Conservation (phyloP, 2,329 filamentous ascomycete species). For the Dactylella cylindrospora region DNA sequence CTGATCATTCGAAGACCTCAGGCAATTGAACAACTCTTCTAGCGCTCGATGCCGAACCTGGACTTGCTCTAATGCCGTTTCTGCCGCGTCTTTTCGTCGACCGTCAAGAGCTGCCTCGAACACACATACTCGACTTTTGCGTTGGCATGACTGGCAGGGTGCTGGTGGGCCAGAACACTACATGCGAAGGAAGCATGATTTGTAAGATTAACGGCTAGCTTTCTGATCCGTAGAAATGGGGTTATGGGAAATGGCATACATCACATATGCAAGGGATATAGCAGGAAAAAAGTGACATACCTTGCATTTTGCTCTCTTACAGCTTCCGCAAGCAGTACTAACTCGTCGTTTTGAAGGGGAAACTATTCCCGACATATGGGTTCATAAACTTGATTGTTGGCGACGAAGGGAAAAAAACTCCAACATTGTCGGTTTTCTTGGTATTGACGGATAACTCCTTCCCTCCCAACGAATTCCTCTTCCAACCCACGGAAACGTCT, state of each 20-base stretch:
- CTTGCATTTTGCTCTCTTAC: conserved; percentile 35
- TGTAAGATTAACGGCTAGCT: too few relatives aligned
- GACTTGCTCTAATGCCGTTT: conserved; percentile 19
- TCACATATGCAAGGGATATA: too few relatives aligned
- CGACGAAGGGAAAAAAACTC: too few relatives aligned
- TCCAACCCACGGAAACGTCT: too few relatives aligned
- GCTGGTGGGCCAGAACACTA: conserved; percentile 30
- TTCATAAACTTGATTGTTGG: too few relatives aligned
- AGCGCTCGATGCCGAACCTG: conserved; percentile 15
- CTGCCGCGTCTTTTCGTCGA: conserved; percentile 25
- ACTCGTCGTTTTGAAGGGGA: conserved; percentile 8
- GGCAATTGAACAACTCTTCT: conserved; percentile 14
- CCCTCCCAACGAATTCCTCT: too few relatives aligned
- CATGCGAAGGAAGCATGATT: too few relatives aligned
- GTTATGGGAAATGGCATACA: too few relatives aligned
- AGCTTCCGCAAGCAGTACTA: conserved; percentile 24
- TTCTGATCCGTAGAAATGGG: too few relatives aligned
- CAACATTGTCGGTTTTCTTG: too few relatives aligned
- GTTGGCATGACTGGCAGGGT: conserved; percentile 19
- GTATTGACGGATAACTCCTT: too few relatives aligned
- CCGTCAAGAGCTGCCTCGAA: conserved; percentile 23
- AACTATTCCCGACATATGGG: conserved; percentile 18
- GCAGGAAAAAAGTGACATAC: conserved; percentile 3
- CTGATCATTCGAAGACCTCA: conserved; percentile 13
- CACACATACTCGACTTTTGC: conserved; percentile 20